Base-by-base conservation (phyloP, 805 yeast genomes). In the Grigorovia transvaalensis region DNA sequence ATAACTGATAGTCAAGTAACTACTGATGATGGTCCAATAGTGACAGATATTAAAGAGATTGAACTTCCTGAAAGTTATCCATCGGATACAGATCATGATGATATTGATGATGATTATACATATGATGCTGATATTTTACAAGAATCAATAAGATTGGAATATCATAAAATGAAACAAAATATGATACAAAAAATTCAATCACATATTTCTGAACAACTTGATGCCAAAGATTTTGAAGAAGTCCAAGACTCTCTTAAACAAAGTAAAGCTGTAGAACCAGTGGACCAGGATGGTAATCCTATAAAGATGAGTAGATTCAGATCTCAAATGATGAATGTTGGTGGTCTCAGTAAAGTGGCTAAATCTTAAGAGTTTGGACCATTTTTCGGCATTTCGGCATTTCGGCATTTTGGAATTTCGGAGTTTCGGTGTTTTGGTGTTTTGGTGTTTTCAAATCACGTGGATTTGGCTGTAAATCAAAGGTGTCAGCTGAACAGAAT, bases 221-320 rank as follows among this genome's bases (percentile, higher is more conserved):
- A 45, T 19, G 12, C n/a, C 2, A 27, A 45, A n/a, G 13, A 20
- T 15, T 11, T 9, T 12, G 17, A 45, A 11, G 47, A 17, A 13
- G 12, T 15, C 8, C 17, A 38, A 15, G 4, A 8, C 42, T 12
- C 12, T 38, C 5, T 4, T 38, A 38, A 12, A 15, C 42, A 13
- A 38, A 38, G n/a, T 13, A 38, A 38, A 12, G 47, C 42, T 33
- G 33, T 45, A 9, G 95, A 85, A 59, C 88, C 88, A 0, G 69
- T 85, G 7, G 88, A 85, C 57, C 84, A 79, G 51, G 59, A 68
- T 42, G 88, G 88, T 0, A 75, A 79, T 51, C 81, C 81, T 0
- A 63, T 77, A 8, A 81, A 73, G 53, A 69, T 78, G 1, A 85
- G 95, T 61, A 71, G 88, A 49, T 88, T 88, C 65, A 84, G 74